Base-by-base conservation (phyloP, 345 rosid species). In the Ailanthus altissimus region DNA sequence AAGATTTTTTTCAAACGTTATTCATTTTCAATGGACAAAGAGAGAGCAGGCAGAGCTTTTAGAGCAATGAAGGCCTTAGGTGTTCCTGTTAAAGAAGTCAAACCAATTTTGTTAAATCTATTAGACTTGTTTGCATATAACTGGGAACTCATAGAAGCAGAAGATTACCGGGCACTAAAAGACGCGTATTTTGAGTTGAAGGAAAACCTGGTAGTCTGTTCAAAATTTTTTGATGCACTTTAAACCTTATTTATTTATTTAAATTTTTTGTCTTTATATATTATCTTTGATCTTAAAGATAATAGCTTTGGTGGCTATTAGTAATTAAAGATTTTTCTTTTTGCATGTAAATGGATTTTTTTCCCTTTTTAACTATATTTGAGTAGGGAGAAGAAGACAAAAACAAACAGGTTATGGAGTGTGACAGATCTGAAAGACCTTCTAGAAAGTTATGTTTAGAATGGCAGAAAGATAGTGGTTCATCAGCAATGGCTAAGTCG, bases 121-220 rank as follows among this genome's bases (percentile, higher is more conserved):
- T 64, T 85, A 46, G 76, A 62, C 76, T 63, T 89, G 47, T 83
- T 54, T 72, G 84, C 78, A 23, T 77, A 42, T 36, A 89, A 87
- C 9, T 94, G 98, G 98, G 91, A 85, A 5, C 77, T 5, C 5
- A 83, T 94, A 0, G 92, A 84, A 86, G 78, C 86, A 43, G 93
- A 94, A 64, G 81, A 88, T 60, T 92, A 88, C 54, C 82, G 79
- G 32, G 83, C 86, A 47, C 80, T 94, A 5, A 26, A 86, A 59
- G 94, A 94, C 67, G 83, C 88, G 40, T 89, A 86, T 72, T 90
- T 85, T 71, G 88, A 89, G 72, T 26, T 7, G n/a, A 82, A 84
- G 46, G 91, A 86, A 47, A 80, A 71, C 61, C 73, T 85, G 83
- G 88, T 84, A 68, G 43, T 54, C 47, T 63, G 13, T 28, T 23